A percentile compares a stretch with the other conserved stretches of the same genome.
phyloP scores from a whole-genome alignment of 2,329 filamentous ascomycete species.

The Aspergillus pseudoglaucus region DNA sequence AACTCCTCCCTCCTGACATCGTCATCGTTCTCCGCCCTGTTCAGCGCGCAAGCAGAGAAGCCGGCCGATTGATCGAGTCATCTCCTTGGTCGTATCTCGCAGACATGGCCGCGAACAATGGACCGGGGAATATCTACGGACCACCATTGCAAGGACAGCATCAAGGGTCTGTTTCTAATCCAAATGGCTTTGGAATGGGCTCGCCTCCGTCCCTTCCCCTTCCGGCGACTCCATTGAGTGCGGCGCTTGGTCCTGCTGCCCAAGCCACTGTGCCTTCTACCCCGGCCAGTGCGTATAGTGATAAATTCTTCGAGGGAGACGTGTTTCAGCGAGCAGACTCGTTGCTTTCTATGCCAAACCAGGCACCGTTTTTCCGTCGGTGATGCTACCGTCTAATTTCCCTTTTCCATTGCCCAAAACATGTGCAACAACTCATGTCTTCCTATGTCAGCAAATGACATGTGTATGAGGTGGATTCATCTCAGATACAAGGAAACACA shows the following conservation, averaged over 20 bases:
- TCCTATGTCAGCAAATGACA: too few relatives aligned
- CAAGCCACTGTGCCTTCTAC: conserved; percentile 76
- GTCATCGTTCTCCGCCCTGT: conserved; percentile 69
- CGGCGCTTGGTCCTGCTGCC: conserved; percentile 79
- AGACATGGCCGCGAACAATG: conserved; percentile 31
- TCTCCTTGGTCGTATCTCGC: conserved; percentile 57
- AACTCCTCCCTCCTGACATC: conserved; percentile 57
- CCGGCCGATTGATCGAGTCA: conserved; percentile 62
- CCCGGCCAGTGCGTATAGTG: conserved; percentile 42
- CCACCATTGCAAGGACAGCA: conserved; percentile 29
- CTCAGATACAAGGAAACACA: too few relatives aligned
- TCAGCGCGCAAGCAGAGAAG: conserved; percentile 76
- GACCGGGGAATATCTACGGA: conserved; percentile 26
- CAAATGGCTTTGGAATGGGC: conserved; percentile 18
- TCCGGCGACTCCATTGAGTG: conserved; percentile 83
- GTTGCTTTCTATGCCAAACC: conserved; percentile 38
- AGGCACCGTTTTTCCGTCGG: conserved; percentile 31
- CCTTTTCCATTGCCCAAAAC: background rate
- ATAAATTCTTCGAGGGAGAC: conserved; percentile 44
- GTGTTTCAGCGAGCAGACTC: conserved; percentile 45
- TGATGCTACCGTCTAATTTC: background rate
- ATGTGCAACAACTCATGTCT: too few relatives aligned
- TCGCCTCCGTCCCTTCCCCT: conserved; percentile 45
- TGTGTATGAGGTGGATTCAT: too few relatives aligned
- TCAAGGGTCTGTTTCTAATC: conserved; percentile 23